phyloP scores from a whole-genome alignment of 2,329 filamentous ascomycete genomes.

The Curvularia eragrostidis region DNA sequence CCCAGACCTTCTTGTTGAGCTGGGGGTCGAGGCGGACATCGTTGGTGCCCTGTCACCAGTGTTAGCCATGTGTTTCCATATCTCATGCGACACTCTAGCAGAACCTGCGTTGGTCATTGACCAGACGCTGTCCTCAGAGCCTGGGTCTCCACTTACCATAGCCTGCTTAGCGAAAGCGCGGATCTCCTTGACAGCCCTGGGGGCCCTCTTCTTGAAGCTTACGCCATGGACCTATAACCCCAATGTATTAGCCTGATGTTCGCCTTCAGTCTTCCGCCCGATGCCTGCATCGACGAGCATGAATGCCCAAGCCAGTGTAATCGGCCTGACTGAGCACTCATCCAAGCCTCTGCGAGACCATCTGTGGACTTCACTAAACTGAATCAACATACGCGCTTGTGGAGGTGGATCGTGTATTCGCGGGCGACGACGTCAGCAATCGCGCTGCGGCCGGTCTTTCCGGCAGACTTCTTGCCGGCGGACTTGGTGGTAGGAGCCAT shows the following conservation, averaged over 20 bases:
- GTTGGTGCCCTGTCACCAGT: slow-evolving; percentile 75
- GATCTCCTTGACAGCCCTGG: slow-evolving; percentile 99
- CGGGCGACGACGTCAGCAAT: slow-evolving; percentile 98
- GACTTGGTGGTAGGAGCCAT: slow-evolving; percentile 54
- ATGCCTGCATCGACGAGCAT: slow-evolving; percentile 50
- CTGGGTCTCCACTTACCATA: slow-evolving; percentile 75
- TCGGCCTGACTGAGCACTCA: slow-evolving; percentile 26
- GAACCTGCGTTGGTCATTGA: not conserved
- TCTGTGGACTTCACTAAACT: slow-evolving; percentile 76
- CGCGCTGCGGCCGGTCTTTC: slow-evolving; percentile 81
- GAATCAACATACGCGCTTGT: slow-evolving; percentile 92
- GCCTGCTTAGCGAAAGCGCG: slow-evolving; percentile 88
- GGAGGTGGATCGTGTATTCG: slow-evolving; percentile 99
- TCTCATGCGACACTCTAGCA: not conserved
- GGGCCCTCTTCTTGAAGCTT: slow-evolving; percentile 99
- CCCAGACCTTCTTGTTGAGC: slow-evolving; percentile 99
- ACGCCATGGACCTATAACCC: slow-evolving; percentile 86
- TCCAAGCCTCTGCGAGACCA: slow-evolving; percentile 52
- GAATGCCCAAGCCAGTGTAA: slow-evolving; percentile 27
- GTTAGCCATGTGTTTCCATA: slow-evolving; percentile 4
- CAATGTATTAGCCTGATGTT: slow-evolving; percentile 55
- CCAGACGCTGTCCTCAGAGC: not conserved
- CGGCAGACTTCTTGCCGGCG: slow-evolving; percentile 65
- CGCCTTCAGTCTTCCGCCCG: slow-evolving; percentile 70
- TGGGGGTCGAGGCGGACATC: slow-evolving; percentile 98